phyloP scores from a whole-genome alignment of 164 flowering plant genomes.

The Berberis vulgaris region DNA sequence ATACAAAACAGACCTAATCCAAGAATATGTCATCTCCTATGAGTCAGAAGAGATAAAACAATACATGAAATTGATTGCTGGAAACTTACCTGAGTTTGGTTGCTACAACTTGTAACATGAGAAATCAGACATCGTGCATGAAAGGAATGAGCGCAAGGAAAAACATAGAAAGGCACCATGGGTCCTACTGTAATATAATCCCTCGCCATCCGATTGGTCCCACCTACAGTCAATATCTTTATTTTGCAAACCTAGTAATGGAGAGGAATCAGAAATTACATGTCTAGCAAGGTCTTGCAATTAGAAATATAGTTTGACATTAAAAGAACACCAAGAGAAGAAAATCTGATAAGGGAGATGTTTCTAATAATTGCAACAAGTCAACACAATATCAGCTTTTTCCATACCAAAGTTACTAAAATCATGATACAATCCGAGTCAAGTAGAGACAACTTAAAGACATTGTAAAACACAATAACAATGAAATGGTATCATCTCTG shows the following conservation, averaged over 20 bases:
- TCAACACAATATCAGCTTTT: too few species aligned
- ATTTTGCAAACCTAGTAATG: slow-evolving; percentile 60
- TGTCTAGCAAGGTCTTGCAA: background rate
- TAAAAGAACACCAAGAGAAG: background rate
- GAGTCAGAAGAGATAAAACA: background rate
- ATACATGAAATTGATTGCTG: background rate
- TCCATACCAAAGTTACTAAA: too few species aligned
- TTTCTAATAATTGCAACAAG: too few species aligned
- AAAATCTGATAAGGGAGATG: too few species aligned
- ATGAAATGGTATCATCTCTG: too few species aligned
- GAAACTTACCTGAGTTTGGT: slow-evolving; percentile 61
- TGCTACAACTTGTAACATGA: slow-evolving; percentile 76
- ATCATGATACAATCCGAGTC: too few species aligned
- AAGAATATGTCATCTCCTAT: too few species aligned
- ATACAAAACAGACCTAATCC: too few species aligned
- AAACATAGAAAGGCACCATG: slow-evolving; percentile 96
- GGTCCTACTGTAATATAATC: slow-evolving; percentile 79
- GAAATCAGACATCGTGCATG: slow-evolving; percentile 89
- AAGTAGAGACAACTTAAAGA: too few species aligned
- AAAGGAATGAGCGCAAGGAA: slow-evolving; percentile 96
- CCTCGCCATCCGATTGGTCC: slow-evolving; percentile 45
- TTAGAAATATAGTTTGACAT: background rate
- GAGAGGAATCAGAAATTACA: slow-evolving; percentile 6
- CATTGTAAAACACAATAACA: too few species aligned
- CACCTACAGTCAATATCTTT: slow-evolving; percentile 55